Evolutionary conservation across 2,329 filamentous ascomycete species (phyloP).

Genomic region (Thelonectria rubi): DNA sequence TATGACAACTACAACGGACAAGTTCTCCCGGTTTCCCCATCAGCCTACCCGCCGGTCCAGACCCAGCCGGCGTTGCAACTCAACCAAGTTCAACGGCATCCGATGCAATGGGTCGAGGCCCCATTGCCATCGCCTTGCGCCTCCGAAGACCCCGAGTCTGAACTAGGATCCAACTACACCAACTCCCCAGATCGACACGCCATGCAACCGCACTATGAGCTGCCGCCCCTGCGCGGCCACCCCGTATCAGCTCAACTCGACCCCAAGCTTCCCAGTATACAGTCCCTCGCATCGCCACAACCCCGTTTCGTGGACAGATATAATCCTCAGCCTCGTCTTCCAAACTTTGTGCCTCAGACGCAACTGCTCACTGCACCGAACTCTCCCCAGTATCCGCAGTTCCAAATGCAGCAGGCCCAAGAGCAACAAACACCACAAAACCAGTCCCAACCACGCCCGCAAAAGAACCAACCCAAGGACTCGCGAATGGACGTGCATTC

Average conservation of each 20-base stretch:
- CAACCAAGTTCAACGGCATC: slow-evolving; percentile 36
- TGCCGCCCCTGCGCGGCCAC: slow-evolving; percentile 49
- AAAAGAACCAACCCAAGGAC: slow-evolving; percentile 18
- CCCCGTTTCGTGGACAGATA: slow-evolving; percentile 22
- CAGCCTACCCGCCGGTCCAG: slow-evolving; percentile 26
- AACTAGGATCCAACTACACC: slow-evolving; percentile 70
- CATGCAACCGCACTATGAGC: slow-evolving; percentile 50
- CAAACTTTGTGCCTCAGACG: slow-evolving; percentile 27
- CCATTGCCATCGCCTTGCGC: slow-evolving; percentile 50
- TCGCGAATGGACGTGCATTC: slow-evolving; percentile 40
- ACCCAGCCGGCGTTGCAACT: slow-evolving; percentile 30
- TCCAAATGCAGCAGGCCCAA: slow-evolving; percentile 18
- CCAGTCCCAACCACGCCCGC: background rate
- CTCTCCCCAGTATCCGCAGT: slow-evolving; percentile 38
- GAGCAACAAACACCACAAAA: background rate
- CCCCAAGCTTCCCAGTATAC: slow-evolving; percentile 45
- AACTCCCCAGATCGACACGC: slow-evolving; percentile 61
- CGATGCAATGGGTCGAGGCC: slow-evolving; percentile 42
- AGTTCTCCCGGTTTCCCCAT: slow-evolving; percentile 44
- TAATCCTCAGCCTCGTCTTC: slow-evolving; percentile 28
- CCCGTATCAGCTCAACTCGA: slow-evolving; percentile 15
- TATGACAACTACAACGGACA: slow-evolving; percentile 40
- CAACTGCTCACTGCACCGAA: slow-evolving; percentile 43
- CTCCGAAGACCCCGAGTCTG: slow-evolving; percentile 68
- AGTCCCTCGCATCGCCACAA: slow-evolving; percentile 21